A percentile compares a stretch with the other conserved stretches of the same genome.
These are phyloP conservation scores for Raphanus sativus DNA, from an alignment of 345 rosid genomes.

Conservation along the genomic window DNA sequence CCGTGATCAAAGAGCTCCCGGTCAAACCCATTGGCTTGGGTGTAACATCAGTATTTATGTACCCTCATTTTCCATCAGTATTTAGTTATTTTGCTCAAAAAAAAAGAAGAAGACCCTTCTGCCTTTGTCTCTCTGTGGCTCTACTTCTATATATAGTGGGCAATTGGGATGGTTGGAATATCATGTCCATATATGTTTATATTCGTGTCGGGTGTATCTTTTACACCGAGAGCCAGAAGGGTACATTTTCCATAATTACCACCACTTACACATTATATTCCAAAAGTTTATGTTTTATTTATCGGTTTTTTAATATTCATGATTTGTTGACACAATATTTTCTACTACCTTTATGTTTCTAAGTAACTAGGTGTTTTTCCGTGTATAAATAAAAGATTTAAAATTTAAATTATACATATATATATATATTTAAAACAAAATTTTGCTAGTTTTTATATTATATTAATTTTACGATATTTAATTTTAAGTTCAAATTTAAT, in stretches of 20 bases:
- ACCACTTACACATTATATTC: background rate
- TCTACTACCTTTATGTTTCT: too few relatives aligned
- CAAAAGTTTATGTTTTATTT: too few relatives aligned
- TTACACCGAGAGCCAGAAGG: background rate
- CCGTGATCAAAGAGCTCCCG: constrained; percentile 30
- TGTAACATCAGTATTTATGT: constrained; percentile 18
- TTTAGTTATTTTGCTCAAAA: background rate
- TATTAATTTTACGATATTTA: too few relatives aligned
- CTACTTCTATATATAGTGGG: background rate
- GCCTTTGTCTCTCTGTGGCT: background rate
- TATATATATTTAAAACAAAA: too few relatives aligned
- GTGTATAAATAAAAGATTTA: too few relatives aligned
- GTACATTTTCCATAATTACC: background rate
- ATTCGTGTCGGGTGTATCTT: background rate
- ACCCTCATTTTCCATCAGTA: constrained; percentile 27
- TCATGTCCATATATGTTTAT: background rate
- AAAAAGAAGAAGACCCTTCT: background rate
- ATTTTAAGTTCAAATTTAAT: too few relatives aligned
- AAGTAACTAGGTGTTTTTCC: too few relatives aligned
- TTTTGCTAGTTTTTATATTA: too few relatives aligned
- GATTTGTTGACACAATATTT: too few relatives aligned
- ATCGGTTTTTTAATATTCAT: too few relatives aligned
- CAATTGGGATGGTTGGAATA: background rate
- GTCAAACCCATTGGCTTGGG: constrained; percentile 3
- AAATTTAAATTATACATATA: too few relatives aligned